Base-by-base conservation (phyloP, 2,329 filamentous ascomycete species). In the Shiraia sp. region DNA sequence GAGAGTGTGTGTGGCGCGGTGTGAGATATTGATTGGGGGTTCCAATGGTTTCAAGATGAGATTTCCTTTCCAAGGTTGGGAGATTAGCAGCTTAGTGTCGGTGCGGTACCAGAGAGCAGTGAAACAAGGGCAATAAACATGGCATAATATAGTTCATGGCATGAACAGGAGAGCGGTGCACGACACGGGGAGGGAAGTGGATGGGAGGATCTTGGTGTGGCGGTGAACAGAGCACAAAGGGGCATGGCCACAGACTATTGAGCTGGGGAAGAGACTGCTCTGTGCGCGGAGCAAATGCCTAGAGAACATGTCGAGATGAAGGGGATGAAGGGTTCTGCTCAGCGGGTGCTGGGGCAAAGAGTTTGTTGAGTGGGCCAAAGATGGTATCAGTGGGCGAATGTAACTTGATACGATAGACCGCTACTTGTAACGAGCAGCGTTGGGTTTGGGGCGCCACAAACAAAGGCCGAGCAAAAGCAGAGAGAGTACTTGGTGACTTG, bases 281-380 rank as follows among this genome's bases (percentile, higher is more conserved):
- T 54, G 53, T 58, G 55, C 53, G 43, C 40, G 47, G 49, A 39
- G 49, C 45, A 42, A 42, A 33, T n/a, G n/a, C n/a, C n/a, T n/a
- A n/a, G n/a, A n/a, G n/a, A 44, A 45, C 39, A 29, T 29, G 48
- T 51, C 47, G 50, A 53, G 55, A 55, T 53, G 51, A 51, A 57
- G 53, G 45, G 43, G 40, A 37, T 40, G 44, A 23, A 37, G 28
- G 26, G 28, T 31, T n/a, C 26, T 22, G 19, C 8, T 19, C 15
- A 26, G 29, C 36, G 31, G 40, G 41, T 43, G 43, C 45, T 36
- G 48, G 32, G 17, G 29, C 37, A n/a, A 45, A 36, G 3, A 25
- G 36, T 29, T 25, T 17, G 32, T 24, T 38, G 17, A 26, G 26
- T 16, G n/a, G 22, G 28, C 19, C 25, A 34, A 34, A 34, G 36